phyloP scores from a whole-genome alignment of 257 asterid species.

The Parsonsia alboflavescens region DNA sequence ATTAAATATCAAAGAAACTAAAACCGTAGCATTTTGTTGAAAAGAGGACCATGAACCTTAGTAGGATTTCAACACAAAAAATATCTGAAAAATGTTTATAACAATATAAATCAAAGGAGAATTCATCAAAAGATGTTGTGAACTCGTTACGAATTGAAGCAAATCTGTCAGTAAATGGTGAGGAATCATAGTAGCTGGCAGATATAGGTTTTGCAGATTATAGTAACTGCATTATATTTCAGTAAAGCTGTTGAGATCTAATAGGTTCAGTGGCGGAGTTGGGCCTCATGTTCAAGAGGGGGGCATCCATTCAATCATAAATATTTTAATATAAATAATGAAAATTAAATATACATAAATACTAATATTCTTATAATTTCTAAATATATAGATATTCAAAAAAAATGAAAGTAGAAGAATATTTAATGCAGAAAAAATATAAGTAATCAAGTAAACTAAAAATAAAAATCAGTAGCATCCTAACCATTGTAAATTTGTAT shows the following conservation, averaged over 20 bases:
- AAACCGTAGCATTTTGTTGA: too few species aligned
- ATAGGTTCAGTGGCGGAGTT: neutral
- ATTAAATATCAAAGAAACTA: neutral
- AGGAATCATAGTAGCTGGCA: neutral
- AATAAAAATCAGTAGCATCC: too few species aligned
- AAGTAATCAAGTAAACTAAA: too few species aligned
- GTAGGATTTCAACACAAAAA: neutral
- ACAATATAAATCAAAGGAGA: neutral
- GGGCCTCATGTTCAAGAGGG: too few species aligned
- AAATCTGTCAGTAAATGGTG: neutral
- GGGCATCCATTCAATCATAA: too few species aligned
- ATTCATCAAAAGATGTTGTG: neutral
- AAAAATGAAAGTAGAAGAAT: too few species aligned
- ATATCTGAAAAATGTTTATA: neutral
- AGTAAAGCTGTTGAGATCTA: neutral
- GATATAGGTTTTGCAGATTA: neutral
- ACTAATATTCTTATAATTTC: too few species aligned
- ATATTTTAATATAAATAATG: too few species aligned
- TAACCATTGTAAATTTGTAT: too few species aligned
- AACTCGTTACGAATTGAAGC: neutral
- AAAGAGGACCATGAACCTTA: neutral
- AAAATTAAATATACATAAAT: too few species aligned
- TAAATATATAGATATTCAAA: too few species aligned
- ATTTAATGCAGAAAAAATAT: too few species aligned
- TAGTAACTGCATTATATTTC: neutral